These are phyloP conservation scores for Diaporthe vexans DNA, from an alignment of 2,329 filamentous ascomycete species.

Conservation along the genomic window DNA sequence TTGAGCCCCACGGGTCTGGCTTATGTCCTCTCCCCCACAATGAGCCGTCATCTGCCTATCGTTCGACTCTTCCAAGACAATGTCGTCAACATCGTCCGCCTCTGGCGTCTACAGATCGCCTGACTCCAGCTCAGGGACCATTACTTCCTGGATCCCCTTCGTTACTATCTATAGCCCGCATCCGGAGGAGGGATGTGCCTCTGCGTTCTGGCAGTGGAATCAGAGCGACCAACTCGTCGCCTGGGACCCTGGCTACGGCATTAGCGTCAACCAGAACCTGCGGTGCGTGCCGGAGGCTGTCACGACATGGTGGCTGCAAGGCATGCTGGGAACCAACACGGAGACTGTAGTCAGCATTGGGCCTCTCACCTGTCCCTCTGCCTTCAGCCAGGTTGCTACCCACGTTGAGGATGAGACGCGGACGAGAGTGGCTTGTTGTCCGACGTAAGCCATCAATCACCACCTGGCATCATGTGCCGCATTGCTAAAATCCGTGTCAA, in stretches of 20 bases:
- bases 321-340: not conserved
- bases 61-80: not conserved
- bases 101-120: not conserved
- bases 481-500: not conserved
- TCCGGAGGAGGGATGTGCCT: not conserved
- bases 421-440: slow-evolving; percentile 16
- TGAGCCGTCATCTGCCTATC: not conserved
- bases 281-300: slow-evolving; percentile 16
- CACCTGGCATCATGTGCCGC: not conserved
- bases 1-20: not conserved
- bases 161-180: not conserved
- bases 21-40: not conserved
- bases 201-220: slow-evolving; percentile 6
- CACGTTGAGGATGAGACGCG: slow-evolving; percentile 1
- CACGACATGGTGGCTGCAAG: slow-evolving; percentile 13
- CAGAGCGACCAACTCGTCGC: not conserved
- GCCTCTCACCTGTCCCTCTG: slow-evolving; percentile 1
- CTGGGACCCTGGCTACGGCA: slow-evolving; percentile 13
- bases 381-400: slow-evolving; percentile 3
- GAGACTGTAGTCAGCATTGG: slow-evolving; percentile 13
- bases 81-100: not conserved
- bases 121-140: slow-evolving; percentile 12
- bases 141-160: slow-evolving; percentile 10
- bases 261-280: slow-evolving; percentile 5
- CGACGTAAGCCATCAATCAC: not conserved